Base-by-base conservation (phyloP, 768 basidiomycete species). In the Hemileccinum impolitum region DNA sequence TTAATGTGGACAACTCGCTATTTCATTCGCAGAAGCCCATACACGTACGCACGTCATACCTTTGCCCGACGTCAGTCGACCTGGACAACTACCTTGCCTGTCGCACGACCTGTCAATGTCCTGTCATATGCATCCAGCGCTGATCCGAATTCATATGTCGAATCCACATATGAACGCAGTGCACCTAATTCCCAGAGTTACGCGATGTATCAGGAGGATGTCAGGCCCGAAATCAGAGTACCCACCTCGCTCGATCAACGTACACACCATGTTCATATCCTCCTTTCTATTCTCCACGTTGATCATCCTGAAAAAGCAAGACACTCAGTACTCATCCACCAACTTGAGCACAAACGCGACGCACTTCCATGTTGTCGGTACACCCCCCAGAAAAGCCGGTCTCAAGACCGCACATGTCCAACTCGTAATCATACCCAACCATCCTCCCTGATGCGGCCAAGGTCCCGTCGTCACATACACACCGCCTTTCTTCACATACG, bases 61-160 rank as follows among this genome's bases (percentile, higher is more conserved):
- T 38, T 17, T 13, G 19, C 17, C 12, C 1, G 17, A 10, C 8
- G 13, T 58, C 50, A 64, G 17, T 72, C 67, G 6, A 84, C 65
- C 52, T 73, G 78, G 19, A 89, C 75, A 3, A 87, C 72, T 3
- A 90, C 75, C 61, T 88, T 88, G 0, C 88, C 88, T 4, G 72
- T 77, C 1, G 83, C 80, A 17, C 77, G 71, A 5, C 70, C 64
- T 1, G 77, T 75, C 75, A 82, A 70, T 8, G 85, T 60, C 43
- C 74, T 71, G 12, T 84, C 81, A 58, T 85, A 90, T 0, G 86
- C 88, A 48, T 77, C 67, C 45, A 77, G 61, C 2, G 65, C 78
- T 6, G 85, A 79, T 30, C 78, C 72, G 43, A 87, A 86, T 3
- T 61, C 65, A 48, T 71, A 76, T 0, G 80, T 76, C 0, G 81